Evolutionary conservation across 148 eudicot species (phyloP), one percentile per base, ranked within the genome.

Genomic region (Chenopodium suecicum): DNA sequence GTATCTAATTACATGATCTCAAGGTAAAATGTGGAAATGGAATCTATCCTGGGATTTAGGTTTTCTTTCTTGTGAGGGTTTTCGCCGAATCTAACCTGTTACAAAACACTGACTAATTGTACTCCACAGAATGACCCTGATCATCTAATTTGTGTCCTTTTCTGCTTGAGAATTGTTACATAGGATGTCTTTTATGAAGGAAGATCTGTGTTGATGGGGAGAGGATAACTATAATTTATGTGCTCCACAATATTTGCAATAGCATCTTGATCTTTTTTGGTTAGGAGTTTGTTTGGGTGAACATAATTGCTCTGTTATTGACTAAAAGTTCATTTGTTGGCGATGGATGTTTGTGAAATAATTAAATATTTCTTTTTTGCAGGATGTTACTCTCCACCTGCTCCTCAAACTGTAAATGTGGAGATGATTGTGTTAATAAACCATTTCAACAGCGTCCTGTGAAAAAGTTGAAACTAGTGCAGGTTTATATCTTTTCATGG

Each of bases 341-440:
- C 75, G 9, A 54, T 52, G 58, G 54, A 72, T 60, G 34, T 72
- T 25, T 78, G 70, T 85, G 20, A 25, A 44, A 76, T 46, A 20
- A 11, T 82, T 37, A 44, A 65, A 54, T 16, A 20, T 82, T 82
- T n/a, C 44, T 79, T 80, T 58, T 69, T 54, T 82, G 74, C 87
- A 97, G 99, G 86, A 94, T 97, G 98, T 89, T 97, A 75, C 88
- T 85, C 78, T 92, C 99, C 10, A 90, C 94, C 85, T 97, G 99
- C 89, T 92, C 98, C 41, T 88, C 98, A 8, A 91, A 91, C 78
- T 97, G 99, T 88, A 92, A 91, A 88, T 97, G 99, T 85, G 97
- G 91, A 78, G 84, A 86, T 85, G 88, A 91, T 52, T 97, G 99
- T 82, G 79, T 88, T 73, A 97, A 97, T 85, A 97, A 97, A 89